Base-by-base conservation (phyloP, 202 grass and related monocot species). In the Panicum virgatum region DNA sequence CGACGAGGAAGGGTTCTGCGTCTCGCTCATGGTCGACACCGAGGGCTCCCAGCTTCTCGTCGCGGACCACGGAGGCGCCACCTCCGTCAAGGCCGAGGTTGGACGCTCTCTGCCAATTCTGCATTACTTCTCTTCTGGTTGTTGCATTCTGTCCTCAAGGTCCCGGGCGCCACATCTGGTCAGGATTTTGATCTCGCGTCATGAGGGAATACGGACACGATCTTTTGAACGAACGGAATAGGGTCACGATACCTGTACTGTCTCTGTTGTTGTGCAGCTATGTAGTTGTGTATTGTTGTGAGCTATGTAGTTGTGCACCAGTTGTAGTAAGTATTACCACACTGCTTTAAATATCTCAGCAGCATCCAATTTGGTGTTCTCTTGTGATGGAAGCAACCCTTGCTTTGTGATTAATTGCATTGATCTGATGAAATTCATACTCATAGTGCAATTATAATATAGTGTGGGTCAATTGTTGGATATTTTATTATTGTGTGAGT, bases 1-100 rank as follows among this genome's bases (percentile, higher is more conserved):
- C 45, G 77, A 85, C 32, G 84, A 85, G 78, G 87, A 89, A n/a
- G 84, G 92, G 0, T 91, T 94, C 86, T 91, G 89, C 77, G 68
- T 91, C 3, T 75, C 81, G 38, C 80, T 91, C 39, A 94, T 91
- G 86, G 85, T 94, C 8, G 92, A 91, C 42, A 94, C 86, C 45
- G 84, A 91, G 68, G 89, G 86, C 7, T 89, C 86, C 42, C 83
- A 91, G 73, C 69, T 94, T 7, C 80, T 88, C 62, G 66, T 87
- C 36, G 80, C 87, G 23, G 84, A 91, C 52, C 86, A 94, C 46
- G 84, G 92, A 3, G 78, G 84, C 14, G 72, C 77, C 53, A 57
- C 78, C 4, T 87, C 86, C 63, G 62, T 87, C 76, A 94, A 91
- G 87, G 77, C 81, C 47, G 86, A 89, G 81, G 89, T 94, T 9